Evolutionary conservation across 192 early-diverging fungal species (phyloP), one percentile per base, ranked within the genome.

Genomic region (Umbelopsis vinacea): DNA sequence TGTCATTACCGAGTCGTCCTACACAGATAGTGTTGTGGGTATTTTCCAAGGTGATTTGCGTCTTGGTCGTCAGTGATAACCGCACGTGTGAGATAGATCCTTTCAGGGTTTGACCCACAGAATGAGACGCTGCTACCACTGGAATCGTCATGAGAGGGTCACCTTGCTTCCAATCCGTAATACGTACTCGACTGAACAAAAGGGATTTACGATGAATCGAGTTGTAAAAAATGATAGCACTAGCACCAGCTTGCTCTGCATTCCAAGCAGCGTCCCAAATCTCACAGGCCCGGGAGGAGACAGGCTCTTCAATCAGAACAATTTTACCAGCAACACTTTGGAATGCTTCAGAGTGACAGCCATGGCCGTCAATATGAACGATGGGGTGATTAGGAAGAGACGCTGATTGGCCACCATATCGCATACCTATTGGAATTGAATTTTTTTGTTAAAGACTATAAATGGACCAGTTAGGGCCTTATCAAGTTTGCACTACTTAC

Each of bases 131-230:
- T 0, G 90, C 85, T 6, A 91, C 74, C 23, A 87, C 87, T 0
- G 90, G 90, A 46, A 89, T 83, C 1, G 71, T 77, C 71, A 91
- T 86, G 38, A 88, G 72, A 10, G 87, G 85, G 68, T 89, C 90
- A 38, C 88, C 86, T 26, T 88, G 86, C 74, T 88, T 87, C 90
- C 90, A 91, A 33, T 86, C 88, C 0, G 68, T 53, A 53, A 85
- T 70, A 8, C 90, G 82, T 33, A 89, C 85, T 0, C 90, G 90
- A 10, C 74, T 80, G 37, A 46, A 82, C 11, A 87, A 72, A 52
- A 89, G 81, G 10, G 57, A 54, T 46, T 78, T 84, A 70, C 74
- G 83, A 19, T 72, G 70, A 7, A 80, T 68, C 0, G 80, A 72
- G 69, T 86, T 83, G 60, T 87, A 87, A 76, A 89, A 86, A 24